Conservation (phyloP, 306 rosid species). For the Vicia faba region DNA sequence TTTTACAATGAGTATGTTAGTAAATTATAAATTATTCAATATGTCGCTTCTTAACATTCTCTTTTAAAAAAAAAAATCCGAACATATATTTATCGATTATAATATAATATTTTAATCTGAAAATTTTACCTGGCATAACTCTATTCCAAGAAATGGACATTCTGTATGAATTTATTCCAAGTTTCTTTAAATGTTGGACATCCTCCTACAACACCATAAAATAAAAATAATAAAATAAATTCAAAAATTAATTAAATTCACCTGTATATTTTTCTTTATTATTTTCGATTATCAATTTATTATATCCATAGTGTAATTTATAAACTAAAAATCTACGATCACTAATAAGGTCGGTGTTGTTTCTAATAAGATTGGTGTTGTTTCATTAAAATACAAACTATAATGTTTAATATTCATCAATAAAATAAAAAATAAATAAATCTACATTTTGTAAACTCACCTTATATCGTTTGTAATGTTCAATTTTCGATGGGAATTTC, state of each 20-base stretch:
- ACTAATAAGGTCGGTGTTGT: too few species aligned
- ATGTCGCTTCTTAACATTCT: too few species aligned
- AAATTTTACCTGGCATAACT: constrained; percentile 25
- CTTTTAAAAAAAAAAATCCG: too few species aligned
- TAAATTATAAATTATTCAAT: too few species aligned
- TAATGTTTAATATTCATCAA: not conserved
- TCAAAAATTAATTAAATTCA: not conserved
- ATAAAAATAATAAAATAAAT: not conserved
- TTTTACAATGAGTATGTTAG: too few species aligned
- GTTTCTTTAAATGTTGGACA: constrained; percentile 32
- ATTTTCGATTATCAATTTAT: not conserved
- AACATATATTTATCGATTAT: too few species aligned
- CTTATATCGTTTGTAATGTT: constrained; percentile 42
- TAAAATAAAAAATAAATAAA: not conserved
- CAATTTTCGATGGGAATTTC: constrained; percentile 14
- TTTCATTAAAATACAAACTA: not conserved
- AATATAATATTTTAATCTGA: too few species aligned
- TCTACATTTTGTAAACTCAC: not conserved
- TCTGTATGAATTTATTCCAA: constrained; percentile 42
- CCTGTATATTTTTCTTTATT: not conserved
- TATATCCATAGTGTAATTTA: too few species aligned
- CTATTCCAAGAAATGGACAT: constrained; percentile 49
- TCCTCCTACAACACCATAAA: constrained; percentile 25
- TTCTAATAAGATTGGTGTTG: too few species aligned
- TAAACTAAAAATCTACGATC: too few species aligned